Conservation (phyloP, 306 rosid species). For the Cicer chorassanicum region DNA sequence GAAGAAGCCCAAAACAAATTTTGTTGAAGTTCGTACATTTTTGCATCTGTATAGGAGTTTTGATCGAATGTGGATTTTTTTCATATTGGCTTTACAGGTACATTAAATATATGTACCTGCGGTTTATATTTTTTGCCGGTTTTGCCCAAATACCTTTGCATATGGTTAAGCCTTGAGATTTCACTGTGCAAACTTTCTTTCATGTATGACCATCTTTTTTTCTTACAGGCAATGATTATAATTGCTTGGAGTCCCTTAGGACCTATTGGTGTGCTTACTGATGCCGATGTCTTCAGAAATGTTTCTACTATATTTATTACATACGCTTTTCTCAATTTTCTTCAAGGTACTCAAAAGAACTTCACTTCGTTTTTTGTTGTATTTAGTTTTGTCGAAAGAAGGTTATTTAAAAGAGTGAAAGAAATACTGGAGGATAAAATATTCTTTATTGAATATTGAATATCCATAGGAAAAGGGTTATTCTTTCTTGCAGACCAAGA, state of each 20-base stretch:
- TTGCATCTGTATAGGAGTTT: constrained; percentile 91
- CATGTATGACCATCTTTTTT: constrained; percentile 38
- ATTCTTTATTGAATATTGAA: no score
- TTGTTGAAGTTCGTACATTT: constrained; percentile 95
- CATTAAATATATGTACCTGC: constrained; percentile 33
- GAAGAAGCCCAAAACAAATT: constrained; percentile 93
- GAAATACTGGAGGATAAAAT: not conserved
- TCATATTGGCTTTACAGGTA: constrained; percentile 95
- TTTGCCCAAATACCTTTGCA: constrained; percentile 47
- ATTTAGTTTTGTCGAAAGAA: not conserved
- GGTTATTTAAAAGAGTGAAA: constrained; percentile 25
- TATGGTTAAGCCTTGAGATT: constrained; percentile 27
- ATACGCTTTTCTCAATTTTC: constrained; percentile 82
- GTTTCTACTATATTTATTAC: constrained; percentile 88
- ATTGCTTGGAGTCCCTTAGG: constrained; percentile 92
- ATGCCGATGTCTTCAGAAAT: constrained; percentile 73
- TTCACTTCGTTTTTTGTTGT: not conserved
- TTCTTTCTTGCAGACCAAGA: no score
- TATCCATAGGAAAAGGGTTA: no score
- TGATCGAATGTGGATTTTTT: constrained; percentile 98
- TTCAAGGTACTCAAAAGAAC: constrained; percentile 68
- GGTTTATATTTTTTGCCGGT: constrained; percentile 61
- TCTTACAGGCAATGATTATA: constrained; percentile 85
- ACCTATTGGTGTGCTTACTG: constrained; percentile 65
- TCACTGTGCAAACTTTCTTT: constrained; percentile 24